These are phyloP conservation scores for Phytophthora vignae DNA, from an alignment of 352 stramenopile genomes.

Conservation along the genomic window DNA sequence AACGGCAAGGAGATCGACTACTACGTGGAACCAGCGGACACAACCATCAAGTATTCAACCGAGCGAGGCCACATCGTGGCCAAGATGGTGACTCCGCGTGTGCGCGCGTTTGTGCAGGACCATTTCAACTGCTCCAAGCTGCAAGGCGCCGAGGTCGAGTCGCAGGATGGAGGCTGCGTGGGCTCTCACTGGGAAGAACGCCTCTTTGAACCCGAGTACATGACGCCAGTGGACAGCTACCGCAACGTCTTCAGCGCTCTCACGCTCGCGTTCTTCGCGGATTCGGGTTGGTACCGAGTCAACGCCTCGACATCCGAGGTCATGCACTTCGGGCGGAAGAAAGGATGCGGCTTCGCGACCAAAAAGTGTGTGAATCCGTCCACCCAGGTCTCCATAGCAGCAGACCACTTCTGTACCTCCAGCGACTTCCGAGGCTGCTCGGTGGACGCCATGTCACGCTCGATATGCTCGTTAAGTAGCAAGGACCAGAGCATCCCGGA, in stretches of 20 bases:
- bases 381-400: constrained; percentile 41
- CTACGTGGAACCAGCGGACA: constrained; percentile 40
- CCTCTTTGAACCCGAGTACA: constrained; percentile 79
- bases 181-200: constrained; percentile 85
- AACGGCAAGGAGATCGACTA: constrained; percentile 62
- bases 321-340: constrained; percentile 64
- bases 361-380: constrained; percentile 64
- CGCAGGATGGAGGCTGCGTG: constrained; percentile 73
- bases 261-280: constrained; percentile 80
- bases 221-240: constrained; percentile 74
- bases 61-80: constrained; percentile 60
- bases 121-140: constrained; percentile 73
- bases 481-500: constrained; percentile 46
- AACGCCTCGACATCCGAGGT: constrained; percentile 54
- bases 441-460: constrained; percentile 68
- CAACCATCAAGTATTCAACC: constrained; percentile 59
- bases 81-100: constrained; percentile 65
- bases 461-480: constrained; percentile 53
- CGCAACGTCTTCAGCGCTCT: constrained; percentile 67
- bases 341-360: constrained; percentile 65
- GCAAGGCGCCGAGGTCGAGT: constrained; percentile 73
- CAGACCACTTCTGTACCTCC: constrained; percentile 63
- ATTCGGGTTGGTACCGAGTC: constrained; percentile 78
- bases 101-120: constrained; percentile 52
- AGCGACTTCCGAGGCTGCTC: constrained; percentile 62